Evolutionary conservation across 2,329 filamentous ascomycete species (phyloP).

Genomic region (Fusarium gaditjirri): DNA sequence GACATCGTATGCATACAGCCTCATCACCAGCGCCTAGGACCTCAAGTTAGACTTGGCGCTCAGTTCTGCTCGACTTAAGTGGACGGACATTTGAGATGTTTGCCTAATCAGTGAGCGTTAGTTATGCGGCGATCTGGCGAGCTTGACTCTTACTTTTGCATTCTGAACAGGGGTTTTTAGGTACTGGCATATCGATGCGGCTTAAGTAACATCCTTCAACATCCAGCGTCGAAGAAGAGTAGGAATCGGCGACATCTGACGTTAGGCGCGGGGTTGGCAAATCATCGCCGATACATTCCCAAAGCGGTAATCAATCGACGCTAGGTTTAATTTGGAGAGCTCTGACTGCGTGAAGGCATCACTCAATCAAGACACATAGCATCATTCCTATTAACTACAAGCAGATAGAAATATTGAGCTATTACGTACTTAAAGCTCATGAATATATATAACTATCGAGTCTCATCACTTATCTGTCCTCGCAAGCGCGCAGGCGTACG

Average conservation of each 20-base stretch:
- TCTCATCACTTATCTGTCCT: too few relatives aligned
- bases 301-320: background rate
- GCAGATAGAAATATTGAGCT: too few relatives aligned
- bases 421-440: too few relatives aligned
- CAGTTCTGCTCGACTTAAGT: background rate
- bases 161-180: conserved; percentile 34
- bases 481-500: too few relatives aligned
- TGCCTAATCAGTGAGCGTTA: conserved; percentile 6
- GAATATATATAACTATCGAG: too few relatives aligned
- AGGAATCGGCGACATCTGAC: conserved; percentile 7
- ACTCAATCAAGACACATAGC: too few relatives aligned
- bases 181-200: conserved; percentile 6
- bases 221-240: background rate
- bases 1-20: conserved; percentile 14
- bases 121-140: background rate
- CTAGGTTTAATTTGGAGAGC: background rate
- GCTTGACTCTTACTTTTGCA: conserved; percentile 22
- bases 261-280: background rate
- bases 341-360: too few relatives aligned
- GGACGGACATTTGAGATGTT: conserved; percentile 39
- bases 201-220: background rate
- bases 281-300: background rate
- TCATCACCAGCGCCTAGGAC: conserved; percentile 20
- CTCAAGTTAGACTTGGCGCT: accelerated
- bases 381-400: too few relatives aligned